Evolutionary conservation across 768 basidiomycete genomes (phyloP).

Genomic region (Phanerochaete sordida): DNA sequence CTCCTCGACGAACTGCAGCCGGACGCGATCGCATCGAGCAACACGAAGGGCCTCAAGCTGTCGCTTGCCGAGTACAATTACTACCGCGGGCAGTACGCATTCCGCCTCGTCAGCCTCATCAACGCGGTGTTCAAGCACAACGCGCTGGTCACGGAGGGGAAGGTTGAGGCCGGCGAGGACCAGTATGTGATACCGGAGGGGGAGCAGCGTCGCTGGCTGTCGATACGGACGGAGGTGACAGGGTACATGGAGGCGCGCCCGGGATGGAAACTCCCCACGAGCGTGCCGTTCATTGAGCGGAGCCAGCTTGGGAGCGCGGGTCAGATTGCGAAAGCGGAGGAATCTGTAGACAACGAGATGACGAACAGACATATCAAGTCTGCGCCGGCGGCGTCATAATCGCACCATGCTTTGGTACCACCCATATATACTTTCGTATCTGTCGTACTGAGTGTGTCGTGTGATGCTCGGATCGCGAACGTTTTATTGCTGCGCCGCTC

Average conservation of each 20-base stretch:
- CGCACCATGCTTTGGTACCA: no score
- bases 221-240: slow-evolving; percentile 14
- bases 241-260: slow-evolving; percentile 1
- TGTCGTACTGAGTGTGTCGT: no score
- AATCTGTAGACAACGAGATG: slow-evolving; percentile 28
- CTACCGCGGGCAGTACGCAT: slow-evolving; percentile 20
- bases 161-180: neutral
- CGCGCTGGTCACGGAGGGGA: no score
- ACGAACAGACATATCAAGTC: slow-evolving; percentile 11
- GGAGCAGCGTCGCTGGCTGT: slow-evolving; percentile 19
- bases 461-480: neutral
- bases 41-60: no score
- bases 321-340: slow-evolving; percentile 24
- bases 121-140: slow-evolving; percentile 35
- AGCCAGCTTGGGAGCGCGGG: slow-evolving; percentile 23
- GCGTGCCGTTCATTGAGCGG: slow-evolving; percentile 14
- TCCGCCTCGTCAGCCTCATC: slow-evolving; percentile 50
- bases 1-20: neutral
- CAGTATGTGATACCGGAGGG: slow-evolving; percentile 2
- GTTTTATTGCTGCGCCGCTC: neutral
- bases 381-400: no score
- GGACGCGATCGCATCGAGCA: neutral
- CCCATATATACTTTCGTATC: no score
- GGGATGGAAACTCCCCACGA: slow-evolving; percentile 11
- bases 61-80: neutral